Conservation (phyloP, 2,329 filamentous ascomycete species). For the Paramyrothecium sp. region DNA sequence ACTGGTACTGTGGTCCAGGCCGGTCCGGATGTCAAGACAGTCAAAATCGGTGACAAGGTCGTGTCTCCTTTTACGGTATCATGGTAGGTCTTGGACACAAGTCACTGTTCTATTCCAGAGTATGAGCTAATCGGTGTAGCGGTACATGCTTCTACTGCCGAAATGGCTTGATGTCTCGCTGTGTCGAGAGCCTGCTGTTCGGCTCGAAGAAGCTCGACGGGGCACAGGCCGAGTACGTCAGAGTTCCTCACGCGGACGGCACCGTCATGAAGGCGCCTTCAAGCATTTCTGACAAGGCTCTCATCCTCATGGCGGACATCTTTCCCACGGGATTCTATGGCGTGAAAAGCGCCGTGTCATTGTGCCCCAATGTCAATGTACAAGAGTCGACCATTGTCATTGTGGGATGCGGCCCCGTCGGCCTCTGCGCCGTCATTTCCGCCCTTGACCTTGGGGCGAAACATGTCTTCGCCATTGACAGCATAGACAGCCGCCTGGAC, state of each 20-base stretch:
- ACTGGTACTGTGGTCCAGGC: slow-evolving; percentile 70
- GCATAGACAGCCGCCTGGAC: slow-evolving; percentile 71
- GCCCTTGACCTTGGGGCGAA: slow-evolving; percentile 74
- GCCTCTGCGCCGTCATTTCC: slow-evolving; percentile 78
- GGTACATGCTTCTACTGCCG: slow-evolving; percentile 83
- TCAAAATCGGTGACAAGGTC: slow-evolving; percentile 74
- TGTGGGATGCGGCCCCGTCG: slow-evolving; percentile 83
- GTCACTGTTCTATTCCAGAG: background rate
- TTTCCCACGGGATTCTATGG: slow-evolving; percentile 88
- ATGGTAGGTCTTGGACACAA: slow-evolving; percentile 49
- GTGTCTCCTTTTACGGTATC: slow-evolving; percentile 82
- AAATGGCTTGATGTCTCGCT: slow-evolving; percentile 74
- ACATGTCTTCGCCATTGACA: slow-evolving; percentile 76
- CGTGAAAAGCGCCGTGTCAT: slow-evolving; percentile 72
- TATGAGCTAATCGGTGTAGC: slow-evolving; percentile 10
- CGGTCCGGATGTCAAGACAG: slow-evolving; percentile 65
- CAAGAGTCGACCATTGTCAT: slow-evolving; percentile 68
- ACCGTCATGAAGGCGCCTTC: slow-evolving; percentile 72
- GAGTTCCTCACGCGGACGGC: slow-evolving; percentile 76
- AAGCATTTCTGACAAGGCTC: slow-evolving; percentile 67
- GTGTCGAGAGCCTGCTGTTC: slow-evolving; percentile 68
- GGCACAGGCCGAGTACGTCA: slow-evolving; percentile 78
- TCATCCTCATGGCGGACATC: slow-evolving; percentile 90
- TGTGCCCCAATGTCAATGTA: slow-evolving; percentile 41
- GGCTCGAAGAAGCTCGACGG: slow-evolving; percentile 70